Base-by-base conservation (phyloP, 2,329 filamentous ascomycete genomes). In the Cordyceps fumosorosea region DNA sequence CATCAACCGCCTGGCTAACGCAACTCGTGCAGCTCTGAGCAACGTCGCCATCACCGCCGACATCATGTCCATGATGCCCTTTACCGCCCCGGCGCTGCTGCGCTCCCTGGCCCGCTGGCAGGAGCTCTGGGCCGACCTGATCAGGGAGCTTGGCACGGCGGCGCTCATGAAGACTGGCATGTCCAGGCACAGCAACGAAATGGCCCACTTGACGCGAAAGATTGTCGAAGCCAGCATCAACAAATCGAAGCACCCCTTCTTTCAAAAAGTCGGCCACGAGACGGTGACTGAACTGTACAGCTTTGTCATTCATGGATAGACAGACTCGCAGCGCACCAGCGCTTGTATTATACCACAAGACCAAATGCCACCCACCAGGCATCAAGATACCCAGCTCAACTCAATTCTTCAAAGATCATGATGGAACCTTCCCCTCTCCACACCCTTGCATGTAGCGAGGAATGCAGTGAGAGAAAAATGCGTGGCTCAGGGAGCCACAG, bases 381-480 rank as follows among this genome's bases (percentile, higher is more conserved):
- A 42, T 37, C 24, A 18, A 47, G 6, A 48, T 26, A 54, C 40
- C 51, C 20, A 11, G 34, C 45, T 48, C 58, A 54, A n/a, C 58
- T 60, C 42, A 14, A 26, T 37, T n/a, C n/a, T 37, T 32, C 24
- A 29, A 7, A n/a, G 6, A 29, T 54, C n/a, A 12, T 6, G 11
- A 18, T 5, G 18, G 16, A 4, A 37, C 4, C 29, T 7, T 47
- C 6, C 63, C 79, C 82, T 82, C 82, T 78, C 81, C 77, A 67
- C 80, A 77, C 68, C 79, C 74, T 71, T 73, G 72, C 80, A 62
- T 73, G 63, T 75, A 76, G 79, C 77, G 73, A 68, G 71, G 73
- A 67, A 66, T 75, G 77, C 75, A 81, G 79, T 80, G 81, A 83
- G 81, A 63, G 62, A 63, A 63, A 79, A 82, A 82, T 81, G 73